Conservation (phyloP, 2,329 filamentous ascomycete species). For the Rutstroemia sydowiana region DNA sequence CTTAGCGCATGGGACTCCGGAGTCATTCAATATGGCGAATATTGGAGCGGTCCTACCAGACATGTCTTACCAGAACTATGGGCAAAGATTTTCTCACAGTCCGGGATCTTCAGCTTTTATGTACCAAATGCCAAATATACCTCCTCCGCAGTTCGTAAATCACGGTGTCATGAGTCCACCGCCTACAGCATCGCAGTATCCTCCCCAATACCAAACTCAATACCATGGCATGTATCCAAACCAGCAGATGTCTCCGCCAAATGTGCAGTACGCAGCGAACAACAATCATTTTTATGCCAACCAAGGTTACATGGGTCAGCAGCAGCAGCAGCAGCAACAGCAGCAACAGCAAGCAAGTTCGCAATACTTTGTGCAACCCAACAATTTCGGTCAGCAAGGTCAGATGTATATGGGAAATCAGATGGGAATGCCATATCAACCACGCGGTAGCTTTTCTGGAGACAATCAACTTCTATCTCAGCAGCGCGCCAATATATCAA, state of each 20-base stretch:
- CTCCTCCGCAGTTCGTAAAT: conserved; percentile 18
- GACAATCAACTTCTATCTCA: conserved; percentile 16
- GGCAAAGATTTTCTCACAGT: conserved; percentile 17
- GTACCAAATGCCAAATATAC: conserved; percentile 21
- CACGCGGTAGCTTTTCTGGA: conserved; percentile 14
- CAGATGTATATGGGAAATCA: conserved; percentile 18
- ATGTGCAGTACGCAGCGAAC: conserved; percentile 9
- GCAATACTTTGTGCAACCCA: conserved; percentile 22
- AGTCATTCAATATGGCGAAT: conserved; percentile 23
- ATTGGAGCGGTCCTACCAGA: conserved; percentile 24
- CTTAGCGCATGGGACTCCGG: conserved; percentile 15
- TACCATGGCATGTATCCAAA: conserved; percentile 23
- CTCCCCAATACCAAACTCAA: conserved; percentile 22
- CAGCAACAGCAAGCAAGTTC: conserved; percentile 15
- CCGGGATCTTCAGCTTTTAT: conserved; percentile 14
- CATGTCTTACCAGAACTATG: conserved; percentile 20
- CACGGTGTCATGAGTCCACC: conserved; percentile 15
- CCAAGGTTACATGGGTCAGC: conserved; percentile 21
- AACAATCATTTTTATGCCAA: conserved; percentile 23
- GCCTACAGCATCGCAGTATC: conserved; percentile 18
- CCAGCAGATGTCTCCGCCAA: conserved; percentile 13
- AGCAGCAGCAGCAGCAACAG: background rate
- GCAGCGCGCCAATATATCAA: conserved; percentile 14
- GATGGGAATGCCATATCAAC: conserved; percentile 15
- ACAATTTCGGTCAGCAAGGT: conserved; percentile 20